Percentiles rank a stretch among this genome's conserved stretches.
phyloP scores from a whole-genome alignment of 768 basidiomycete species.

The Sistotremastrum niveocremeum region DNA sequence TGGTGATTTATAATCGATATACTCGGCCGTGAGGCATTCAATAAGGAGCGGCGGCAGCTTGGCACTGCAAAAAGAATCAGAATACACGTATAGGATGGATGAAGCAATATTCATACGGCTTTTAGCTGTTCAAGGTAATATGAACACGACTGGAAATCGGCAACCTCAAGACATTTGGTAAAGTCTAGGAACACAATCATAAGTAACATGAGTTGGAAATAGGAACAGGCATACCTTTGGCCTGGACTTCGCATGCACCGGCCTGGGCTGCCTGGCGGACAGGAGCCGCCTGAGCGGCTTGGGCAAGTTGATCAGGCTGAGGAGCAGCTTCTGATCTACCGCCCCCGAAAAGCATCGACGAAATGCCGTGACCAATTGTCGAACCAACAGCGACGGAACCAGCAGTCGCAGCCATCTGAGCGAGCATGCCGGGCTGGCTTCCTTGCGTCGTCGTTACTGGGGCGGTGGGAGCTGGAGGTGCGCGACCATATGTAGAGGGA shows the following conservation, averaged over 20 bases:
- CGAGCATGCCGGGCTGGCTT: slow-evolving; percentile 56
- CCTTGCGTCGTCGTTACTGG: slow-evolving; percentile 22
- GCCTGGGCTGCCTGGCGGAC: slow-evolving; percentile 32
- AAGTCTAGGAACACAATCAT: slow-evolving; percentile 39
- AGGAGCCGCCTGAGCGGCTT: slow-evolving; percentile 34
- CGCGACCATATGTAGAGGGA: slow-evolving; percentile 26
- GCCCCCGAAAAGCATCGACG: slow-evolving; percentile 80
- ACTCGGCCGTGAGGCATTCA: slow-evolving; percentile 8
- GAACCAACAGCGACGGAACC: slow-evolving; percentile 85
- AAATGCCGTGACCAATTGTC: slow-evolving; percentile 81
- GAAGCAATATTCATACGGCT: slow-evolving; percentile 38
- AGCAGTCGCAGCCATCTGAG: slow-evolving; percentile 82
- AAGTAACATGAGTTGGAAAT: slow-evolving; percentile 1
- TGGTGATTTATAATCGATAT: too few relatives aligned
- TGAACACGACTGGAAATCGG: slow-evolving; percentile 62
- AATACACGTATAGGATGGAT: background rate
- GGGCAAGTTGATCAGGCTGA: slow-evolving; percentile 26
- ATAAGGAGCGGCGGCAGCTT: slow-evolving; percentile 57
- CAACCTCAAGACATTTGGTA: slow-evolving; percentile 73
- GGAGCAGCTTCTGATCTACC: slow-evolving; percentile 25
- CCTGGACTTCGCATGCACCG: slow-evolving; percentile 60
- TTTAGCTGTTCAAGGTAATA: slow-evolving; percentile 87
- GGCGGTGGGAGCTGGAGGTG: slow-evolving; percentile 20
- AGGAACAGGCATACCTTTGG: slow-evolving; percentile 44
- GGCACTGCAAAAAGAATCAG: slow-evolving; percentile 36